phyloP scores from a whole-genome alignment of 2,329 filamentous ascomycete genomes.

The Paecilomyces sp. region DNA sequence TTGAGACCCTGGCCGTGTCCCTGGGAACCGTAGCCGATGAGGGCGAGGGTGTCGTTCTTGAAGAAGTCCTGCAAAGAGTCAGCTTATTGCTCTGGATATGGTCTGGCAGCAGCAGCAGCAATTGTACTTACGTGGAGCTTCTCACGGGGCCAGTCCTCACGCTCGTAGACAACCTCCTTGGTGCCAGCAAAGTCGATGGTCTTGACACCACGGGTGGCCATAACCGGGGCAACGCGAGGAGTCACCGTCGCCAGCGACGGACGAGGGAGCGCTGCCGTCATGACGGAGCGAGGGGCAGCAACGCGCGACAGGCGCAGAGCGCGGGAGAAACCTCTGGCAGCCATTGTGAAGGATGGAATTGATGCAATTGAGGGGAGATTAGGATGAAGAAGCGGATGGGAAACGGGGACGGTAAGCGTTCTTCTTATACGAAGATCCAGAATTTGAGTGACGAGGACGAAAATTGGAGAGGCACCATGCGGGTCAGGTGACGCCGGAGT shows the following conservation, averaged over 20 bases:
- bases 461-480: conserved; percentile 10
- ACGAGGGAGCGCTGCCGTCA: conserved; percentile 49
- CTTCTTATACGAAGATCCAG: neutral
- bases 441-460: neutral
- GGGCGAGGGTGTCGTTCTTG: conserved; percentile 98
- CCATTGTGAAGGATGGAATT: conserved; percentile 30
- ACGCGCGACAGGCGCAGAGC: conserved; percentile 52
- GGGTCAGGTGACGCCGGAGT: conserved; percentile 17
- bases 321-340: conserved; percentile 44
- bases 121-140: conserved; percentile 76
- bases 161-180: conserved; percentile 95
- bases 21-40: conserved; percentile 98
- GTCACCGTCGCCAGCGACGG: conserved; percentile 40
- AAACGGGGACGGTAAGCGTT: conserved; percentile 6
- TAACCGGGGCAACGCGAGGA: conserved; percentile 42
- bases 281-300: conserved; percentile 52
- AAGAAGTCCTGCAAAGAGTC: conserved; percentile 71
- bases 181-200: conserved; percentile 96
- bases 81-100: neutral
- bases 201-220: conserved; percentile 71
- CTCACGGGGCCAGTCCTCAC: conserved; percentile 95
- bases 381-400: conserved; percentile 5
- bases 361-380: conserved; percentile 5
- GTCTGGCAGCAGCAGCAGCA: neutral
- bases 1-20: conserved; percentile 99